A percentile compares a stretch with the other conserved stretches of the same genome.
Conservation (phyloP, 208 protist genomes). For the Crithidia acanthocephali region DNA sequence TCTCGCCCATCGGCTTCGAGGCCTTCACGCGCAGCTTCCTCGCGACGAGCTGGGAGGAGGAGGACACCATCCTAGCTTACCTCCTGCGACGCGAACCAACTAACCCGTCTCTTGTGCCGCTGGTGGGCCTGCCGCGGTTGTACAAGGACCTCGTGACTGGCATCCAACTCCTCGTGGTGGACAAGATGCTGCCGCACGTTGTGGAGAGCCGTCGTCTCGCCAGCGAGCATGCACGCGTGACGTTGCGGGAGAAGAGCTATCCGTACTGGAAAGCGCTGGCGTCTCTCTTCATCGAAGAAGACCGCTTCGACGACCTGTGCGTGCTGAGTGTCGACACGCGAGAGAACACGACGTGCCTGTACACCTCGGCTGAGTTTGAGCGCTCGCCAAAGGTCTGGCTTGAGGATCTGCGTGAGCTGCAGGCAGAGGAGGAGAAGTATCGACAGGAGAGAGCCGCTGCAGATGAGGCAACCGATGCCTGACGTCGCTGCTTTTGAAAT, state of each 20-base stretch:
- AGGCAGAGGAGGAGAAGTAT: slow-evolving; percentile 42
- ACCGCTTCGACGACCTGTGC: slow-evolving; percentile 59
- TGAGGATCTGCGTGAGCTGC: slow-evolving; percentile 52
- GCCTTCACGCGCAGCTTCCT: slow-evolving; percentile 67
- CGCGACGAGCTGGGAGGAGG: slow-evolving; percentile 55
- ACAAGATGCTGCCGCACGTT: slow-evolving; percentile 56
- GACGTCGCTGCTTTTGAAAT: not conserved
- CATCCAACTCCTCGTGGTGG: slow-evolving; percentile 56
- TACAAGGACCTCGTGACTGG: slow-evolving; percentile 68
- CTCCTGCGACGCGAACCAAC: slow-evolving; percentile 66
- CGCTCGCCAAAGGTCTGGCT: slow-evolving; percentile 44
- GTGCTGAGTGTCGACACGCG: slow-evolving; percentile 37
- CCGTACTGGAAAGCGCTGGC: slow-evolving; percentile 65
- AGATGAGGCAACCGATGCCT: not conserved
- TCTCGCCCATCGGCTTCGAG: slow-evolving; percentile 53
- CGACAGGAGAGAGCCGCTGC: not conserved
- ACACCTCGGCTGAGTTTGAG: slow-evolving; percentile 33
- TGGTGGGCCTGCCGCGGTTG: slow-evolving; percentile 68
- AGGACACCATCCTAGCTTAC: slow-evolving; percentile 70
- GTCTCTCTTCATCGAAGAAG: slow-evolving; percentile 39
- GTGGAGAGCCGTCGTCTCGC: slow-evolving; percentile 43
- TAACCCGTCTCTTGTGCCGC: slow-evolving; percentile 69
- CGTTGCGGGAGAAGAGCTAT: slow-evolving; percentile 29
- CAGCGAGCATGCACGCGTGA: slow-evolving; percentile 17
- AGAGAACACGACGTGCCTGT: slow-evolving; percentile 23